These are phyloP conservation scores for Colletotrichum filicis DNA, from an alignment of 2,329 filamentous ascomycete species.

Conservation along the genomic window DNA sequence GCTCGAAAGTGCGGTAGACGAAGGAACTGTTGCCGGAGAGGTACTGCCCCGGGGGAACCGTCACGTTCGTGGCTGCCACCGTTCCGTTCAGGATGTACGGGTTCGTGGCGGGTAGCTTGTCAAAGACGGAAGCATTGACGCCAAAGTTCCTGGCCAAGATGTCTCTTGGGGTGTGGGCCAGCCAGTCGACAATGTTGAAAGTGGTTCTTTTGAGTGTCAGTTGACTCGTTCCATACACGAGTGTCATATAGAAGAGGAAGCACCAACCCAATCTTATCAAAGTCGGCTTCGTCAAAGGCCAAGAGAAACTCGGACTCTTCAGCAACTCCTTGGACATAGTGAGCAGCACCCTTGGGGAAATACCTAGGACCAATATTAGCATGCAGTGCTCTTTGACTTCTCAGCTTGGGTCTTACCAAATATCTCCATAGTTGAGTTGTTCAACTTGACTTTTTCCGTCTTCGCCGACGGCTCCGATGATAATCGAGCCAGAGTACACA, in stretches of 20 bases:
- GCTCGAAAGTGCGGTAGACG: slow-evolving; percentile 68
- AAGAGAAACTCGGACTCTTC: slow-evolving; percentile 76
- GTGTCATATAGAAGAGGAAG: too few relatives aligned
- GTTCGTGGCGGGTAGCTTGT: slow-evolving; percentile 64
- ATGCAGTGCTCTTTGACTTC: background rate
- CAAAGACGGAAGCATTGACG: slow-evolving; percentile 68
- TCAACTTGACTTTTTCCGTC: slow-evolving; percentile 66
- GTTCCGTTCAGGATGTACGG: slow-evolving; percentile 73
- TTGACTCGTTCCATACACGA: background rate
- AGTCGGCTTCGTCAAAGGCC: slow-evolving; percentile 74
- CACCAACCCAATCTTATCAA: slow-evolving; percentile 68
- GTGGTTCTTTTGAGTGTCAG: slow-evolving; percentile 63
- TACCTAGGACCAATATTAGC: slow-evolving; percentile 47
- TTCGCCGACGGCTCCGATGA: slow-evolving; percentile 71
- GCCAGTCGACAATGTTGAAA: slow-evolving; percentile 78
- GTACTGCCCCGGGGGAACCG: slow-evolving; percentile 49
- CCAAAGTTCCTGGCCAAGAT: slow-evolving; percentile 78
- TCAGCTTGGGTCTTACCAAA: slow-evolving; percentile 55
- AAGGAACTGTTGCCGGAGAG: slow-evolving; percentile 67
- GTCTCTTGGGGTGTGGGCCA: slow-evolving; percentile 70
- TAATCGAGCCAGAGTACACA: slow-evolving; percentile 66
- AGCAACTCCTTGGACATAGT: slow-evolving; percentile 72
- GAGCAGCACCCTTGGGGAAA: slow-evolving; percentile 73
- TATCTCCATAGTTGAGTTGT: slow-evolving; percentile 69
- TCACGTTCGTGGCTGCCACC: slow-evolving; percentile 58